A percentile compares a stretch with the other conserved stretches of the same genome.
These are phyloP conservation scores for Claviceps citrina DNA, from an alignment of 2,329 filamentous ascomycete species.

Conservation along the genomic window DNA sequence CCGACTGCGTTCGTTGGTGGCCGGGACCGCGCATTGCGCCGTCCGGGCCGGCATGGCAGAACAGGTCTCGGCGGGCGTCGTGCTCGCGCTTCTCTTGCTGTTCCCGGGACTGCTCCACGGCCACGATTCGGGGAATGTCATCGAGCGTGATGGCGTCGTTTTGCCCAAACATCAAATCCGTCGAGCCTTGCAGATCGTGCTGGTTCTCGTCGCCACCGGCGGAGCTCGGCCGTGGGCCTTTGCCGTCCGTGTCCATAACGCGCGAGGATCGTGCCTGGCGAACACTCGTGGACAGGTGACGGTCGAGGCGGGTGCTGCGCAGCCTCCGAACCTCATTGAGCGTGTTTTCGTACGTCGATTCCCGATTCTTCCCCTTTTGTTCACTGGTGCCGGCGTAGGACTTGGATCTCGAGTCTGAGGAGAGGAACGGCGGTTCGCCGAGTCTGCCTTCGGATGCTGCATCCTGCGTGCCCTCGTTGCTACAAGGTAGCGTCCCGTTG, in stretches of 20 bases:
- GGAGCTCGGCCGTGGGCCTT: conserved; percentile 60
- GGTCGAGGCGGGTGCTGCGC: conserved; percentile 84
- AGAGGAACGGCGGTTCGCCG: conserved; percentile 27
- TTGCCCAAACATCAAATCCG: conserved; percentile 74
- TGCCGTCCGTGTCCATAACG: conserved; percentile 55
- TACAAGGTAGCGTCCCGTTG: conserved; percentile 64
- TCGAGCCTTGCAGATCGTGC: conserved; percentile 33
- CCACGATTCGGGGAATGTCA: conserved; percentile 90
- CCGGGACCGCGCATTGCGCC: conserved; percentile 44
- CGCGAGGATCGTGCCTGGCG: conserved; percentile 79
- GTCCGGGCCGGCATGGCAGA: conserved; percentile 34
- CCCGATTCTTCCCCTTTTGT: conserved; percentile 36
- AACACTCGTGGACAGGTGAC: conserved; percentile 83
- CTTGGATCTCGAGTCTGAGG: conserved; percentile 56
- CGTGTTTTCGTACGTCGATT: conserved; percentile 83
- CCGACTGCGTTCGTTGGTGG: conserved; percentile 47
- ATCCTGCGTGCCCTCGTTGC: conserved; percentile 43
- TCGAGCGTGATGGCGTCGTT: conserved; percentile 87
- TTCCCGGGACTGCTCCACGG: conserved; percentile 86
- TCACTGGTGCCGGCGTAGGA: conserved; percentile 47
- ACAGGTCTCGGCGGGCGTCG: conserved; percentile 44
- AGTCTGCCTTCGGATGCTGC: conserved; percentile 3
- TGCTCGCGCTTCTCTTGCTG: conserved; percentile 55
- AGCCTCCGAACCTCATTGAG: conserved; percentile 87
- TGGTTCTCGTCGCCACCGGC: conserved; percentile 44